A percentile compares a stretch with the other conserved stretches of the same genome.
phyloP scores from a whole-genome alignment of 305 asterid genomes.

The Rubia tinctorum region DNA sequence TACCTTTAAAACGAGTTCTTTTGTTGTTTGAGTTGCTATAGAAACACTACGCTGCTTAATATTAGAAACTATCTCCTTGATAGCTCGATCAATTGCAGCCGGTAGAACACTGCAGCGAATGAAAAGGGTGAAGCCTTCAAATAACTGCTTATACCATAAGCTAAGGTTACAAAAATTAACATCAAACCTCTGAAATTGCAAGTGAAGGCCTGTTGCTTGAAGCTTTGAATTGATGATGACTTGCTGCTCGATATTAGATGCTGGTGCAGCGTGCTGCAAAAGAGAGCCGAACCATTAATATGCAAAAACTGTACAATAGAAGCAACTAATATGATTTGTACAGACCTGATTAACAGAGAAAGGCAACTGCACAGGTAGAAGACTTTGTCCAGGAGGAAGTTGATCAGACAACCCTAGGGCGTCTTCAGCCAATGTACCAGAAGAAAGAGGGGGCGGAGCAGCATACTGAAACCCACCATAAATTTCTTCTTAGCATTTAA shows the following conservation, averaged over 20 bases:
- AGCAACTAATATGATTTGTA: conserved; percentile 13
- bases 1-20: conserved; percentile 98
- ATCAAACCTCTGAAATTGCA: conserved; percentile 83
- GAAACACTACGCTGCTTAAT: conserved; percentile 95
- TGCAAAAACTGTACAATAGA: conserved; percentile 10
- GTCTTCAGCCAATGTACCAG: conserved; percentile 71
- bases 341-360: conserved; percentile 78
- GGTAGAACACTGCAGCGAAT: conserved; percentile 77
- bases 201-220: conserved; percentile 60
- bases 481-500: conserved; percentile 8
- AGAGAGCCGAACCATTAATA: conserved; percentile 4
- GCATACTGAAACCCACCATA: conserved; percentile 55
- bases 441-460: conserved; percentile 59
- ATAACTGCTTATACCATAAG: background rate
- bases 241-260: conserved; percentile 88
- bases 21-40: conserved; percentile 95
- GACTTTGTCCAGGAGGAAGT: conserved; percentile 72
- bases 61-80: conserved; percentile 84
- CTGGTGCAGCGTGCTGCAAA: conserved; percentile 68
- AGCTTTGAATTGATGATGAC: conserved; percentile 82
- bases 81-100: conserved; percentile 89
- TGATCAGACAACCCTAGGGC: conserved; percentile 75
- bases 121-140: conserved; percentile 6
- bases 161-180: background rate
- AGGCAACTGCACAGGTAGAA: conserved; percentile 65